Base-by-base conservation (phyloP, 148 eudicot genomes). In the Amaranthus hypochondriacus region DNA sequence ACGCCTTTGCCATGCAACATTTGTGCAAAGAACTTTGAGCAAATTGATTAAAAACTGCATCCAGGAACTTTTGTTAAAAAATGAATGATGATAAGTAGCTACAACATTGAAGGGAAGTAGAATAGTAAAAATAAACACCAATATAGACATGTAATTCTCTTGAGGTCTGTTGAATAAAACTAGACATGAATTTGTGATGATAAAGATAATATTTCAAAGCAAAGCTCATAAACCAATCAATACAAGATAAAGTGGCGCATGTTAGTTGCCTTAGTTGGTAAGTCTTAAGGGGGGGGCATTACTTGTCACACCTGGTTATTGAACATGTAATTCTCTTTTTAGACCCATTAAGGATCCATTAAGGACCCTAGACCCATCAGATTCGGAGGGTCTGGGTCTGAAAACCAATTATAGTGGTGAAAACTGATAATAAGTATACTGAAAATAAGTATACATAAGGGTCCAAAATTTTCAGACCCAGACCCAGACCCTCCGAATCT, bases 1-100 rank as follows among this genome's bases (percentile, higher is more conserved):
- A 73, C 99, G 99, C 84, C 99, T 87, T 85, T 95, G 99, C 99
- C 99, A 95, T 62, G 99, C 93, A 76, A 89, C 80, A 83, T 95
- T 95, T 49, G 99, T 84, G 81, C 97, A 95, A 43, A 92, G 82
- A 70, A 95, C 82, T 86, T 83, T 87, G 54, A 95, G 90, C 84
- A 90, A 86, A 80, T 73, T 90, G 77, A 92, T 80, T 71, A 87
- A 76, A 75, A 89, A 77, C 99, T 95, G 96, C 90, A 85, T 74
- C 62, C 73, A 73, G 7, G 43, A 72, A 77, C 13, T 44, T 64
- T 13, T 14, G 76, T 75, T 51, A 70, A 74, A 80, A 57, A 61
- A 77, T 12, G 56, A 48, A 64, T 63, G 18, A 68, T 49, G n/a
- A 71, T 68, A 62, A 53, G 71, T 46, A 43, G 73, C 71, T 69